Conservation (phyloP, 768 basidiomycete genomes). For the Hebeloma cylindrosporum region DNA sequence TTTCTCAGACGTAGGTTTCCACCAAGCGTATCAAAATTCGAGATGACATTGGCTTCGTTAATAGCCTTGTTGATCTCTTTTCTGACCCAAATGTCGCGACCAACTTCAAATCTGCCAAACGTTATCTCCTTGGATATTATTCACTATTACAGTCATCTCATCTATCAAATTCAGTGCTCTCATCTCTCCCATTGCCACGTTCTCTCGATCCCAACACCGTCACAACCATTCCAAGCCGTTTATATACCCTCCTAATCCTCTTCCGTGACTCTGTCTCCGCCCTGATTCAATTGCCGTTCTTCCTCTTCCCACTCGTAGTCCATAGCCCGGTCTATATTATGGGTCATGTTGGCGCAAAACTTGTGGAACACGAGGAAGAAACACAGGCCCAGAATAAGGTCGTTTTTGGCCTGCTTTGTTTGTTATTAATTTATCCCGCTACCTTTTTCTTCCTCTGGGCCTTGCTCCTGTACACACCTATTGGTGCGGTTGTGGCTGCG, state of each 20-base stretch:
- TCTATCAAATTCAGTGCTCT: slow-evolving; percentile 83
- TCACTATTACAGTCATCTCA: slow-evolving; percentile 79
- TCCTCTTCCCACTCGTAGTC: slow-evolving; percentile 80
- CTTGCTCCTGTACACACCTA: slow-evolving; percentile 69
- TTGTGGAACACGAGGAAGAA: slow-evolving; percentile 87
- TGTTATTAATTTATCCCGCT: slow-evolving; percentile 76
- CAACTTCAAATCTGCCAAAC: slow-evolving; percentile 61
- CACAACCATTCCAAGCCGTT: slow-evolving; percentile 79
- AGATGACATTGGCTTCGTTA: slow-evolving; percentile 4
- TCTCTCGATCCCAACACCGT: slow-evolving; percentile 76
- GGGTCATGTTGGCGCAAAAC: slow-evolving; percentile 68
- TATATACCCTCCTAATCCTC: slow-evolving; percentile 76
- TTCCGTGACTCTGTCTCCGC: slow-evolving; percentile 74
- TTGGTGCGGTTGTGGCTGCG: slow-evolving; percentile 73
- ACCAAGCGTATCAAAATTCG: no score
- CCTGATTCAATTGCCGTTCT: slow-evolving; percentile 81
- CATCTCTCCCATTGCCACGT: slow-evolving; percentile 80
- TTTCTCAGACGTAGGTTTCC: slow-evolving; percentile 85
- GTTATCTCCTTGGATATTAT: slow-evolving; percentile 82
- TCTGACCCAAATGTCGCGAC: slow-evolving; percentile 62
- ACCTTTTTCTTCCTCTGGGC: slow-evolving; percentile 87
- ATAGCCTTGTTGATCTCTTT: slow-evolving; percentile 86
- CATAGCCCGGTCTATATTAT: slow-evolving; percentile 86
- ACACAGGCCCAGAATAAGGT: slow-evolving; percentile 98
- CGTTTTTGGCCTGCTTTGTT: slow-evolving; percentile 76